Evolutionary conservation across 768 basidiomycete genomes (phyloP).

Genomic region (Boletus tomentosulus): DNA sequence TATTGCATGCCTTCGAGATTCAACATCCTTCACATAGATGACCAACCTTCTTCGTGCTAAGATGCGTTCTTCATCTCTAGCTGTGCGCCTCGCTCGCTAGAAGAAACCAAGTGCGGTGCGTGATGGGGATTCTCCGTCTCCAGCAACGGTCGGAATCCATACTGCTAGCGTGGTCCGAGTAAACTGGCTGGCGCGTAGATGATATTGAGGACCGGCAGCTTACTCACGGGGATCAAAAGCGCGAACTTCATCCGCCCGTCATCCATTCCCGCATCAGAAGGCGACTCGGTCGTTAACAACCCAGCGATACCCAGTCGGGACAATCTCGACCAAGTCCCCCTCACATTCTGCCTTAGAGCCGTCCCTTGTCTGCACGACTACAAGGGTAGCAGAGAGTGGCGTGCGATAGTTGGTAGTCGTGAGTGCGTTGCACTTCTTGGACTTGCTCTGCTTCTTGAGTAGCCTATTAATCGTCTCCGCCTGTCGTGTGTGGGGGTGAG

Average conservation of each 20-base stretch:
- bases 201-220: no score
- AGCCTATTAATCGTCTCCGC: constrained; percentile 87
- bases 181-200: no score
- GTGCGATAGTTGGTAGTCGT: constrained; percentile 47
- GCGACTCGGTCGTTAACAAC: constrained; percentile 50
- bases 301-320: constrained; percentile 69
- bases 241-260: constrained; percentile 39
- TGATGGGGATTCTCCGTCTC: no score
- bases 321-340: constrained; percentile 36
- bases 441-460: constrained; percentile 77
- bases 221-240: constrained; percentile 50
- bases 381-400: constrained; percentile 27
- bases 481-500: constrained; percentile 32
- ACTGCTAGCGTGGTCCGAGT: no score
- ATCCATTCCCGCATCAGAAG: not conserved
- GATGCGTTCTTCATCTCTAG: no score
- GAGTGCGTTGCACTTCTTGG: constrained; percentile 51
- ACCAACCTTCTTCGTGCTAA: no score
- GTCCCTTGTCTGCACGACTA: constrained; percentile 25
- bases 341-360: constrained; percentile 38
- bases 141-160: no score
- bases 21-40: no score
- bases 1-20: no score
- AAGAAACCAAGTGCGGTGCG: no score
- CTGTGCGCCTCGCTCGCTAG: no score